Evolutionary conservation across 257 asterid genomes (phyloP), one percentile per base, ranked within the genome.

Genomic region (Knoxia roxburghii): DNA sequence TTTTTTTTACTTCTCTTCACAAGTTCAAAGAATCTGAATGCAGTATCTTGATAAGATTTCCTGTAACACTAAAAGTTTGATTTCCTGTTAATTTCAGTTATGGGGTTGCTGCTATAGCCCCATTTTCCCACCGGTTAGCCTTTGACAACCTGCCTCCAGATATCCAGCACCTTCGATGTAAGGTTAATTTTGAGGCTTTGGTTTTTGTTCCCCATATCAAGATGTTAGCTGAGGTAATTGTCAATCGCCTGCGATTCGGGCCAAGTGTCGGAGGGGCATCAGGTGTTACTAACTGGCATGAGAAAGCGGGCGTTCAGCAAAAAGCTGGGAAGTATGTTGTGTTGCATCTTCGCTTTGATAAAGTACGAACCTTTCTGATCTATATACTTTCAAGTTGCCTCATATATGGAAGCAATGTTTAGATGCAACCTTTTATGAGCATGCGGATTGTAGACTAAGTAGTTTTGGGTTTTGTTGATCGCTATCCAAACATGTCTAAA

Each of bases 51-150:
- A 32, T 52, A 17, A 13, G 7, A 4, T 55, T 40, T 54, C 64
- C 41, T 63, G 9, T 39, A 13, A 43, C n/a, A 20, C 6, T 52
- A 20, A 48, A 18, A 43, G 55, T 32, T 71, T 41, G 27, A 53
- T 15, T 43, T 39, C 49, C 39, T 10, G 23, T 39, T 24, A 23
- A 61, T 27, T 72, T 48, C 80, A 81, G 85, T 76, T 54, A 75
- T 57, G 85, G 85, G 70, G 69, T 81, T 41, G 81, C 63, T 55
- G 83, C 85, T 48, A 69, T 81, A 61, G 76, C 85, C 62, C 85
- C 85, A 49, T 81, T 81, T 69, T 81, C 85, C 66, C 85, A 81
- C 61, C 83, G 83, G 26, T 62, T 81, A 75, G 81, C 80, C 65
- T 81, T 81, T 48, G 83, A 81, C 72, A 75, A 61, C 72, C 70